A percentile compares a stretch with the other conserved stretches of the same genome.
Evolutionary conservation across 441 rosid genomes (phyloP).

Genomic region (Metrosideros polymorpha): DNA sequence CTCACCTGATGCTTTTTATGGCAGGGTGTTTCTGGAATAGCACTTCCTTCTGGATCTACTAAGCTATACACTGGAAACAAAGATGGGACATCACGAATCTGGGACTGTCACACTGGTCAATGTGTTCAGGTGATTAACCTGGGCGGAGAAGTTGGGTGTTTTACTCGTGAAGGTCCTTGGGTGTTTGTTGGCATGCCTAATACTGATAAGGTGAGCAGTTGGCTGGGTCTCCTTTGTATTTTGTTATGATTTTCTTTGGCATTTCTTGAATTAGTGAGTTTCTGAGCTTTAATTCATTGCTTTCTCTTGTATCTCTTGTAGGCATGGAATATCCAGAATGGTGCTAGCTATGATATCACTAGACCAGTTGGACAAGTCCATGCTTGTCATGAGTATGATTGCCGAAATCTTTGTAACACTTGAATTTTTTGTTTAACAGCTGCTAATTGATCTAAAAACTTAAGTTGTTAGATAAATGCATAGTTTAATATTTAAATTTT

Average conservation of each 20-base stretch:
- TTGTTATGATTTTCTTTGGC: background rate
- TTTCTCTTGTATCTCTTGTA: constrained; percentile 8
- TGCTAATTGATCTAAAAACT: no score
- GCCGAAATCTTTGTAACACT: no score
- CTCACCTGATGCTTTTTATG: background rate
- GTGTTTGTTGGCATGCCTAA: constrained; percentile 36
- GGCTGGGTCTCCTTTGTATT: no score
- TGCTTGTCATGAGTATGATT: no score
- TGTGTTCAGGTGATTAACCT: constrained; percentile 16
- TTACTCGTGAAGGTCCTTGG: constrained; percentile 39
- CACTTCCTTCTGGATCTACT: constrained; percentile 28
- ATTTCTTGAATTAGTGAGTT: background rate
- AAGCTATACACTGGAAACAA: constrained; percentile 32
- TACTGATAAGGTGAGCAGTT: constrained; percentile 23
- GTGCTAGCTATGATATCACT: constrained; percentile 13
- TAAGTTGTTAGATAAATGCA: no score
- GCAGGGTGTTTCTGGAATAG: constrained; percentile 28
- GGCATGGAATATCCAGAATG: constrained; percentile 30
- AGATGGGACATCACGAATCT: constrained; percentile 25
- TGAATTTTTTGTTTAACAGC: no score
- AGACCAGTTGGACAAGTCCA: constrained; percentile 29
- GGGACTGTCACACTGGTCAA: constrained; percentile 40
- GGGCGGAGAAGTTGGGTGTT: constrained; percentile 28
- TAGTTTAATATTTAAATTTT: no score
- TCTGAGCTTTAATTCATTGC: background rate